phyloP scores from a whole-genome alignment of 306 rosid species.

The Trifolium repens region DNA sequence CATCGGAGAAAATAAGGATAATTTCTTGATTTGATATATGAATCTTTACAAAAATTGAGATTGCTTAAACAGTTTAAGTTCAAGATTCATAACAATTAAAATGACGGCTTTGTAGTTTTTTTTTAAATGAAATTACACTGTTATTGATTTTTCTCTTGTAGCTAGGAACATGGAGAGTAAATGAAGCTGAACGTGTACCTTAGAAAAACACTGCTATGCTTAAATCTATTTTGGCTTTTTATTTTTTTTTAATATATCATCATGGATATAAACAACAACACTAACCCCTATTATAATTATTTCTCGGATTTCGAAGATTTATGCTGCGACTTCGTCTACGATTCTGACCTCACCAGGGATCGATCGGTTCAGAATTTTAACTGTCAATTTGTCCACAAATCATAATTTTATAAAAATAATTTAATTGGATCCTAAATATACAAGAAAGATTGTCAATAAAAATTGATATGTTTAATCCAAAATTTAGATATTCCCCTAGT shows the following conservation, averaged over 20 bases:
- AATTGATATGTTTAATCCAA: no score
- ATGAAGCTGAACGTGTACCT: slow-evolving; percentile 26
- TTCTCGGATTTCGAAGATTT: slow-evolving; percentile 25
- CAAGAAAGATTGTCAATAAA: no score
- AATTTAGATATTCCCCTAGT: no score
- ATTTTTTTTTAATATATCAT: not conserved
- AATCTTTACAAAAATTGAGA: not conserved
- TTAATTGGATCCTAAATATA: no score
- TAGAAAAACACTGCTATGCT: not conserved
- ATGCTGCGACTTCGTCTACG: slow-evolving; percentile 31
- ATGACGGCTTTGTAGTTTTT: slow-evolving; percentile 39
- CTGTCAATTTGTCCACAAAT: slow-evolving; percentile 36
- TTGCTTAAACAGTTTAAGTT: slow-evolving; percentile 1
- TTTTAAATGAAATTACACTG: slow-evolving; percentile 6
- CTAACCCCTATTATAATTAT: slow-evolving; percentile 33
- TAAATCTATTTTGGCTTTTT: not conserved
- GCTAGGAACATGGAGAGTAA: slow-evolving; percentile 24
- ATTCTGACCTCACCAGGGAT: slow-evolving; percentile 41
- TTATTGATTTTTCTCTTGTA: slow-evolving; percentile 18
- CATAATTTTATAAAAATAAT: not conserved
- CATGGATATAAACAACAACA: slow-evolving; percentile 33
- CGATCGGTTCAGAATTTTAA: slow-evolving; percentile 38
- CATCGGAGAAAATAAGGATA: slow-evolving; percentile 57
- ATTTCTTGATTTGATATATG: slow-evolving; percentile 27
- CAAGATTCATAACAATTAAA: not conserved